These are phyloP conservation scores for Mycena albidolilacea DNA, from an alignment of 768 basidiomycete genomes.

Conservation along the genomic window DNA sequence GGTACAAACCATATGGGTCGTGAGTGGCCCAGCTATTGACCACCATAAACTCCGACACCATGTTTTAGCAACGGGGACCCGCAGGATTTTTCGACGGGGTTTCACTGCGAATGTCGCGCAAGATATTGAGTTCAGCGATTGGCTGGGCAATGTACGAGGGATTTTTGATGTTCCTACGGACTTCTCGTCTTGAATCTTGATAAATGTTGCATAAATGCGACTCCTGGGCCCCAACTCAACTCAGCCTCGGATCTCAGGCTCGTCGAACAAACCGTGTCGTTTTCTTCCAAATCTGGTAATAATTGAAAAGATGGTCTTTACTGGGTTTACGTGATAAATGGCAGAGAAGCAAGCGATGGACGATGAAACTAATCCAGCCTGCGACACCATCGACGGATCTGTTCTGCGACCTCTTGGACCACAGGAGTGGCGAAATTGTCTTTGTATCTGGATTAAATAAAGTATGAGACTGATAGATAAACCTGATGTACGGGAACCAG, in stretches of 20 bases:
- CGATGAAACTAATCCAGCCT: slow-evolving; percentile 12
- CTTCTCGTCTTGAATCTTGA: slow-evolving; percentile 24
- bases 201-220: slow-evolving; percentile 12
- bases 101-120: slow-evolving; percentile 86
- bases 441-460: slow-evolving; percentile 7
- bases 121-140: slow-evolving; percentile 90
- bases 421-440: slow-evolving; percentile 20
- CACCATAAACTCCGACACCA: not conserved
- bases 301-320: not conserved
- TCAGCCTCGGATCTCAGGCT: not conserved
- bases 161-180: slow-evolving; percentile 72
- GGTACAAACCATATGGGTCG: slow-evolving; percentile 76
- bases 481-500: too few relatives aligned
- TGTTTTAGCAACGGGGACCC: slow-evolving; percentile 80
- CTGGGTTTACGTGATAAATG: slow-evolving; percentile 4
- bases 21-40: slow-evolving; percentile 43
- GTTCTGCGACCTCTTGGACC: slow-evolving; percentile 11
- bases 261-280: not conserved
- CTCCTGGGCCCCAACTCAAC: not conserved
- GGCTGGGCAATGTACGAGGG: slow-evolving; percentile 95
- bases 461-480: not conserved
- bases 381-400: slow-evolving; percentile 19
- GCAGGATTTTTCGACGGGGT: slow-evolving; percentile 90
- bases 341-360: not conserved
- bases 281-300: slow-evolving; percentile 18